Conservation (phyloP, 1,139 yeast genomes). For the Geotrichum armillariae region DNA sequence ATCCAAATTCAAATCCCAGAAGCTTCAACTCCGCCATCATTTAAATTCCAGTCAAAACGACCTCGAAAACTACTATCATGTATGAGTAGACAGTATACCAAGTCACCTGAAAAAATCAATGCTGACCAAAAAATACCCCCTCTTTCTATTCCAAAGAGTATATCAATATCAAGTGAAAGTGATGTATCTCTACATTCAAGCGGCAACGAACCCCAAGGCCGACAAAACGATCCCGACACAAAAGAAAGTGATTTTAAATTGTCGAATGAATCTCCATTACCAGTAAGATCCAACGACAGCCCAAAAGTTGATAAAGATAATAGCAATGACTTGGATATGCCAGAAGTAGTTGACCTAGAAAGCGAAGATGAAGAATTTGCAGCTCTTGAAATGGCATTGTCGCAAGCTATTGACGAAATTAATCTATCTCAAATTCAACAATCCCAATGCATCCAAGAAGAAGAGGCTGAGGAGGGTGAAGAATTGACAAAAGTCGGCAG, state of each 20-base stretch:
- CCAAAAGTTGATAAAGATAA: not conserved
- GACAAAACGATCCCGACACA: not conserved
- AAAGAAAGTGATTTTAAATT: not conserved
- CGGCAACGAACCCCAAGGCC: not conserved
- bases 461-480: not conserved
- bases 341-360: not conserved
- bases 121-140: too few species aligned
- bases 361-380: not conserved
- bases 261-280: not conserved
- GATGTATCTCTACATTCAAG: too few species aligned
- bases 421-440: not conserved
- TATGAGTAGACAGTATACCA: too few species aligned
- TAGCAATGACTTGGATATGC: not conserved
- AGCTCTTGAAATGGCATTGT: not conserved
- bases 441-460: not conserved
- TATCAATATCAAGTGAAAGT: too few species aligned
- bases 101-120: too few species aligned
- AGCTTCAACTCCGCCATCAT: too few species aligned
- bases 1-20: too few species aligned
- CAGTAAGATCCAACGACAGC: not conserved
- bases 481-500: not conserved
- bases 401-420: constrained; percentile 7
- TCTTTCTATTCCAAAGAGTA: too few species aligned
- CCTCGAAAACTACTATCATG: too few species aligned
- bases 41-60: too few species aligned